Conservation (phyloP, 2,329 filamentous ascomycete species). For the Venturia pyrina region DNA sequence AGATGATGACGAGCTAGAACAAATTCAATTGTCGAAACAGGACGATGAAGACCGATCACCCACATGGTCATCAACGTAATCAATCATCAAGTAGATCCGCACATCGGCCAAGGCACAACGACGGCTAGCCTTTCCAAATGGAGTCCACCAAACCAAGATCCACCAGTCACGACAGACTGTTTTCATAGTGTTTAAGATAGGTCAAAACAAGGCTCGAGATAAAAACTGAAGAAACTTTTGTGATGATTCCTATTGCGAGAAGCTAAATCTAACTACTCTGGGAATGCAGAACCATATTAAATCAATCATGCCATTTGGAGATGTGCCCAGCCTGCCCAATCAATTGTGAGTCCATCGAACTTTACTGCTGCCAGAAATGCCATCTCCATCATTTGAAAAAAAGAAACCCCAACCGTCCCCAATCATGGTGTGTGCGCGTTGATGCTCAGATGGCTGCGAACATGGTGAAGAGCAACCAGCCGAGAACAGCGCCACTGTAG, state of each 20-base stretch:
- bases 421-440: not conserved
- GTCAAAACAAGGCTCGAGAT: not conserved
- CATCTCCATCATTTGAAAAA: not conserved
- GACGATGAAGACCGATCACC: too few relatives aligned
- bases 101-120: too few relatives aligned
- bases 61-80: too few relatives aligned
- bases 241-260: not conserved
- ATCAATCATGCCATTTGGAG: not conserved
- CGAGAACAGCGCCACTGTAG: not conserved
- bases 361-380: not conserved
- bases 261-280: constrained; percentile 1
- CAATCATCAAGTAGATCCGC: too few relatives aligned
- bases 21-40: too few relatives aligned
- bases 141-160: too few relatives aligned
- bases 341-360: not conserved
- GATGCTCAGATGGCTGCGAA: not conserved
- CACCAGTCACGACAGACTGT: not conserved
- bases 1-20: too few relatives aligned
- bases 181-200: not conserved
- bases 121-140: too few relatives aligned
- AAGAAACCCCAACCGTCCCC: not conserved
- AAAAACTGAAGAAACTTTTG: not conserved
- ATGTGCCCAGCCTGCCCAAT: not conserved
- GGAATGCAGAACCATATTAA: not conserved
- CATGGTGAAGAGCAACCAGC: not conserved